Evolutionary conservation across 345 rosid genomes (phyloP), one percentile per base, ranked within the genome.

Genomic region (Aquilaria malaccensis): DNA sequence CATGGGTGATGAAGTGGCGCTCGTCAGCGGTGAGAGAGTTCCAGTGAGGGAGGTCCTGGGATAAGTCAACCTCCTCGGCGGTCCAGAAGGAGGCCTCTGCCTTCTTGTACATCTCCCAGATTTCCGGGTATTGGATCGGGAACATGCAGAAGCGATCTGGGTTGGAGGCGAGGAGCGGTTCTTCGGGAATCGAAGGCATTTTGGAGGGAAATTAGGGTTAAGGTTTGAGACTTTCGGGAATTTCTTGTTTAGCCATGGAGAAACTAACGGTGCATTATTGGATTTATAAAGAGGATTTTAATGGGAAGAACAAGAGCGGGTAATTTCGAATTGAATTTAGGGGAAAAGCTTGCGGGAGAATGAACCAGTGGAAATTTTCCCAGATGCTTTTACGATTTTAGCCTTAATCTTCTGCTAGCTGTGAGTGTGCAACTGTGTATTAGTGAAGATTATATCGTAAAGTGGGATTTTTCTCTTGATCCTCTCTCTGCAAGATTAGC

Each of bases 61-160:
- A 94, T 55, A 94, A 83, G 50, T 94, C 99, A 31, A 94, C 99
- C 67, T 94, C 99, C 73, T 94, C 97, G 2, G 97, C 97, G 2
- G 97, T 94, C 96, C 99, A 94, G 54, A 94, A 94, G 0, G 97
- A 94, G 33, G 99, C 97, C 63, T 88, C 99, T 13, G 96, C 96
- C 59, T 94, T 85, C 86, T 94, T 90, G 80, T 94, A 90, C 99
- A 90, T 90, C 56, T 94, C 96, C 99, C 97, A 94, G 53, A 94
- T 80, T 75, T 88, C 73, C 0, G 99, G 97, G 67, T 86, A 88
- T 32, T 90, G 84, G 58, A 90, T 86, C 0, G 99, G 99, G 47
- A 94, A 94, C 99, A 94, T 94, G 49, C 97, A 90, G 79, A 94
- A 90, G 5, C 95, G 78, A 71, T 79, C 97, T 0, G 95, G 85